A percentile compares a stretch with the other conserved stretches of the same genome.
phyloP scores from a whole-genome alignment of 345 rosid species.

The Aquilaria malaccensis region DNA sequence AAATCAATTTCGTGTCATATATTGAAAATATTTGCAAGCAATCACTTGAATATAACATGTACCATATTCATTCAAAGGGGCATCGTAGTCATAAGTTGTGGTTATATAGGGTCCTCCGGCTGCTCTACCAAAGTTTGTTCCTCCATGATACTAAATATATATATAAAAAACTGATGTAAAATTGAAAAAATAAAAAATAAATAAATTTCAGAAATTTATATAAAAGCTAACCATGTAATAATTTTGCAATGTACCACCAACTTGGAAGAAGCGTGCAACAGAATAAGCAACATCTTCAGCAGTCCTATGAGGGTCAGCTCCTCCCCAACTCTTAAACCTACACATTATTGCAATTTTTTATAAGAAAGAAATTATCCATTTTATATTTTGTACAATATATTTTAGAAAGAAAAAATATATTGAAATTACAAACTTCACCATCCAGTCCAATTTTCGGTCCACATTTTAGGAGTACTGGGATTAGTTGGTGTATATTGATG shows the following conservation, averaged over 20 bases:
- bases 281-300: constrained; percentile 57
- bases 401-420: not conserved
- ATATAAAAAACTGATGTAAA: not conserved
- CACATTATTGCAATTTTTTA: no score
- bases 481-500: constrained; percentile 29
- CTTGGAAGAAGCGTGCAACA: constrained; percentile 51
- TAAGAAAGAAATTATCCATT: no score
- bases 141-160: constrained; percentile 53
- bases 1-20: no score
- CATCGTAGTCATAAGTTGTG: constrained; percentile 55
- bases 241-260: constrained; percentile 54
- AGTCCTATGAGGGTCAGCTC: constrained; percentile 40
- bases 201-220: no score
- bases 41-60: not conserved
- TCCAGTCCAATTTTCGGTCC: constrained; percentile 76
- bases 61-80: constrained; percentile 62
- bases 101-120: constrained; percentile 63
- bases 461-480: constrained; percentile 42
- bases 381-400: not conserved
- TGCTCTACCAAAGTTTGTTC: constrained; percentile 55
- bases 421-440: constrained; percentile 27
- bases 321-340: constrained; percentile 60
- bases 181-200: no score
- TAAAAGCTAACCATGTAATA: constrained; percentile 46
- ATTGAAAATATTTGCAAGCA: no score